Base-by-base conservation (phyloP, 192 early-diverging fungal species). In the Linnemannia schmuckeri region DNA sequence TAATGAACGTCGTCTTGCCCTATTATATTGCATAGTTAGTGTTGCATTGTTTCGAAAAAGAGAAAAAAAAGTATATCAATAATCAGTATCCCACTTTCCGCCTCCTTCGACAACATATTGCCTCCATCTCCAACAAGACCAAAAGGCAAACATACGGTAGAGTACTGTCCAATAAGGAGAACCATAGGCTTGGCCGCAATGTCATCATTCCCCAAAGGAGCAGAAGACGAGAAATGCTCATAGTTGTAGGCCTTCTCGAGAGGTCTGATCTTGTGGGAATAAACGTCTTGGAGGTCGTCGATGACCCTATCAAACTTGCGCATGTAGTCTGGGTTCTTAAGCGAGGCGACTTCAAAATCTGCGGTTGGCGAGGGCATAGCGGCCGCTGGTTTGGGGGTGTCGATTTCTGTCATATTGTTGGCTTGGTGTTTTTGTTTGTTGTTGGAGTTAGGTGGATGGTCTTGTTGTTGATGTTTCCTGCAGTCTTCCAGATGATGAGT, bases 171-270 rank as follows among this genome's bases (percentile, higher is more conserved):
- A 78, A 97, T 90, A 37, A 97, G 89, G 37, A 97, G 83, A 4
- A 97, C 94, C 89, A 96, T 95, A 8, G 96, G 96, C 87, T 96
- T 95, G n/a, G 96, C 94, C 33, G 89, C 91, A 77, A 97, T 94
- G 82, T 97, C 96, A 79, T 94, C 93, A 69, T 94, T 90, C 8
- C 94, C 94, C 44, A 95, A 77, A 17, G 95, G 94, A 38, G 94
- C 91, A 33, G 95, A 94, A 70, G 94, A 92, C 66, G 95, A 95
- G 41, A 88, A 89, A 80, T 92, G 93, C 85, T 94, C 94, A 80
- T 93, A 95, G 79, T 92, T 93, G 85, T 94, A 94, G 15, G 91
- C 89, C 74, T 91, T 91, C 89, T 95, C 94, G 22, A 95, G 80
- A 13, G 94, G 94, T 71, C 90, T 90, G 82, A 95, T 94, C 89